phyloP scores from a whole-genome alignment of 1,284 basidiomycete genomes.

The Apiotrichum gracile region DNA sequence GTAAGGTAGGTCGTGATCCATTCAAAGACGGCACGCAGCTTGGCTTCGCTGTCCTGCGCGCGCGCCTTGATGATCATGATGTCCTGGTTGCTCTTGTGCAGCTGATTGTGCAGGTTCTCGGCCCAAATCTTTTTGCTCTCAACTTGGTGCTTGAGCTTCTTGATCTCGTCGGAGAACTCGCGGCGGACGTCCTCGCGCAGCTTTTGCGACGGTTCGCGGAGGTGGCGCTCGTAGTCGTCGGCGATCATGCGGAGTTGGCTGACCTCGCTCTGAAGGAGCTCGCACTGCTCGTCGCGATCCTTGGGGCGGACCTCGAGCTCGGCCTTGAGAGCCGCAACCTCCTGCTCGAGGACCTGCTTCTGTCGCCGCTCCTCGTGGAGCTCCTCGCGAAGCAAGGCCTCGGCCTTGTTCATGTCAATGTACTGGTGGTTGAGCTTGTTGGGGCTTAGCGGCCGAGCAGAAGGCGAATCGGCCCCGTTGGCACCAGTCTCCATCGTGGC shows the following conservation, averaged over 20 bases:
- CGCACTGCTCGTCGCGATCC: constrained; percentile 33
- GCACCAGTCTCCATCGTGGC: constrained; percentile 55
- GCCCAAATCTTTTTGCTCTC: constrained; percentile 49
- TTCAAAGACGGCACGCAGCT: constrained; percentile 37
- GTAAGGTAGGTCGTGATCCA: constrained; percentile 18
- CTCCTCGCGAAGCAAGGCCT: constrained; percentile 75
- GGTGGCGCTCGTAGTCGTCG: constrained; percentile 47
- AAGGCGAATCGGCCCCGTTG: constrained; percentile 39
- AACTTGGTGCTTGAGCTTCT: constrained; percentile 55
- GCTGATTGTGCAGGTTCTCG: constrained; percentile 40
- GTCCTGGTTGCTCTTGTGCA: constrained; percentile 29
- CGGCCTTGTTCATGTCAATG: constrained; percentile 71
- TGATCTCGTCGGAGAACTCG: constrained; percentile 63
- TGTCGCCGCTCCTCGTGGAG: constrained; percentile 69
- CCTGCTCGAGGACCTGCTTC: constrained; percentile 63
- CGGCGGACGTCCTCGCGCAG: constrained; percentile 73
- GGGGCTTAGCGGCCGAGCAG: constrained; percentile 66
- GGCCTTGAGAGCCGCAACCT: constrained; percentile 56
- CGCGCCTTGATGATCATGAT: constrained; percentile 31
- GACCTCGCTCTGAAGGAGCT: constrained; percentile 43
- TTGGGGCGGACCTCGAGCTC: constrained; percentile 41
- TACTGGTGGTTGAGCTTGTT: constrained; percentile 56
- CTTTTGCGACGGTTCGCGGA: constrained; percentile 63
- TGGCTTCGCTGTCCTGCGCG: constrained; percentile 35
- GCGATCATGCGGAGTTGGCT: constrained; percentile 42